A percentile compares a stretch with the other conserved stretches of the same genome.
Evolutionary conservation across 2,329 filamentous ascomycete genomes (phyloP).

Genomic region (Myriangium duriaei): DNA sequence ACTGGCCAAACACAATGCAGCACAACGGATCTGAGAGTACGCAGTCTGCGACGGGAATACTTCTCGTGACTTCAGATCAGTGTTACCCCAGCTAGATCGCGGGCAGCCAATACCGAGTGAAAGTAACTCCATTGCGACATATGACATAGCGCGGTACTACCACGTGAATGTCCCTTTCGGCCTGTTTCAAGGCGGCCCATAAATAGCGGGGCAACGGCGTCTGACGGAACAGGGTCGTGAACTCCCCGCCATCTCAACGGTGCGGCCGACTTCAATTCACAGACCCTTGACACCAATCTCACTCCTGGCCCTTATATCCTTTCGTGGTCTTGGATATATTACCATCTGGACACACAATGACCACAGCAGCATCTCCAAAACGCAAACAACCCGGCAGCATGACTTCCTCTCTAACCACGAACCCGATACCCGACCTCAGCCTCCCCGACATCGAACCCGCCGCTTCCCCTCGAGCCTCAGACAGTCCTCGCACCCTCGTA

Average conservation of each 20-base stretch:
- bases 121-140: too few relatives aligned
- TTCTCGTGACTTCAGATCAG: too few relatives aligned
- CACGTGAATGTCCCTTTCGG: too few relatives aligned
- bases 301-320: neutral
- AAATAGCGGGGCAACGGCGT: neutral
- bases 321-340: neutral
- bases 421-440: neutral
- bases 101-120: too few relatives aligned
- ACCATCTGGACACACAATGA: neutral
- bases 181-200: too few relatives aligned
- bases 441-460: neutral
- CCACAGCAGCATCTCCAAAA: neutral
- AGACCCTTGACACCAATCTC: neutral
- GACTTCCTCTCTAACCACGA: neutral
- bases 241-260: neutral
- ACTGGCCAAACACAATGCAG: too few relatives aligned
- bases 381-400: neutral
- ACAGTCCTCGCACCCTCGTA: slow-evolving; percentile 6
- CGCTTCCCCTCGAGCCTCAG: slow-evolving; percentile 1
- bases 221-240: neutral
- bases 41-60: too few relatives aligned
- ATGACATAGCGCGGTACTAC: too few relatives aligned
- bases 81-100: too few relatives aligned
- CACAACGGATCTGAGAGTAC: too few relatives aligned
- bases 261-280: neutral